Evolutionary conservation across 2,329 filamentous ascomycete species (phyloP), one percentile per base, ranked within the genome.

Genomic region (Aspergillus brasiliensis): DNA sequence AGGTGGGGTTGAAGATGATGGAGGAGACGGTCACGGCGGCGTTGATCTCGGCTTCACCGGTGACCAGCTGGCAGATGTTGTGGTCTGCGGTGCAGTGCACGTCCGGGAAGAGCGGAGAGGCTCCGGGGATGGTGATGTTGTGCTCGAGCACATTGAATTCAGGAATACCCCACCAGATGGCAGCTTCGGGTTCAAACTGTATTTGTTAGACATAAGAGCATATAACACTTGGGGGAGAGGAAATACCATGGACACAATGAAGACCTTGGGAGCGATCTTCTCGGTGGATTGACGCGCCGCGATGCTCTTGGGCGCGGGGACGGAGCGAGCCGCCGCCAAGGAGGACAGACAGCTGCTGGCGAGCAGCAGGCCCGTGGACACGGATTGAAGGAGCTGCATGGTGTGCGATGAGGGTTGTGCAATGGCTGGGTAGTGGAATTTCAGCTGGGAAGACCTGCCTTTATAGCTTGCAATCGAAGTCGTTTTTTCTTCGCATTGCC

Each of bases 11-110:
- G 13, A 88, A 80, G n/a, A 84, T 78, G 8, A 92, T 79, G 0
- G 89, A 84, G 49, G 82, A 82, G 61, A 90, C 82, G 0, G 87
- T 87, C 6, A 83, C 76, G 0, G 90, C 90, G 0, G 90, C 88
- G 71, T 92, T 93, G 78, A 92, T 91, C 75, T 91, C 89, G 8
- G 82, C 81, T 72, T 89, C 87, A 58, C 89, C 89, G 1, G 86
- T 85, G 8, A 86, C 86, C 48, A 91, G 67, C 69, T 92, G 89
- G 75, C 90, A 92, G 51, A 92, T 77, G 3, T 82, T 79, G 28
- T 83, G 79, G 65, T 86, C 76, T 10, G 77, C 75, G 0, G 85
- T 87, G 73, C 90, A 93, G 72, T 88, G 85, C 0, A 87, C 82
- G 17, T 84, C 76, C 0, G 88, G 88, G 69, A 84, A 91, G 2